These are phyloP conservation scores for Sporothrix euskadiensis DNA, from an alignment of 2,329 filamentous ascomycete genomes.

Conservation along the genomic window DNA sequence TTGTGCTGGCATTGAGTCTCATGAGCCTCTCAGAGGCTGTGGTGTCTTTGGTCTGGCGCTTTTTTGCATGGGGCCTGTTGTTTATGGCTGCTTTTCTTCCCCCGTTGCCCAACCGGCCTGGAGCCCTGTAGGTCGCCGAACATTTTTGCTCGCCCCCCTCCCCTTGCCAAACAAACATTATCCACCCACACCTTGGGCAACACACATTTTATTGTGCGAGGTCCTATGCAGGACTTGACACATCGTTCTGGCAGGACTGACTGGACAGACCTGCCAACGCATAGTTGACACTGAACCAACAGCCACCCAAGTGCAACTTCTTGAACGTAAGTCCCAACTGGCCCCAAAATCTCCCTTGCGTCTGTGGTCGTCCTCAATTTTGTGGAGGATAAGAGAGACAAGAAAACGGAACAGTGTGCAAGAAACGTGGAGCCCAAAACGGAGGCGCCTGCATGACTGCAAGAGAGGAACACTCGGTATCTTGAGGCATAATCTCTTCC, in stretches of 20 bases:
- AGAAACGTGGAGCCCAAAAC: not conserved
- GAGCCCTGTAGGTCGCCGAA: conserved; percentile 22
- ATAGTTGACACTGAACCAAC: not conserved
- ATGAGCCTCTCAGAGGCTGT: not conserved
- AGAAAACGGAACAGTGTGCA: conserved; percentile 15
- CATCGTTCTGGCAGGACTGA: not conserved
- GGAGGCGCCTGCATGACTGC: not conserved
- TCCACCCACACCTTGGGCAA: conserved; percentile 26
- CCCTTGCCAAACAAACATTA: conserved; percentile 18
- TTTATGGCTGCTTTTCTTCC: not conserved
- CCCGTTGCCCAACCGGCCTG: not conserved
- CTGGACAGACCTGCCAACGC: not conserved
- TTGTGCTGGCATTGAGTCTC: not conserved
- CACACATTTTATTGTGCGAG: not conserved
- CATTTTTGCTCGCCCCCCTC: not conserved
- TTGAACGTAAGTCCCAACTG: not conserved
- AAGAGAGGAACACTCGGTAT: not conserved
- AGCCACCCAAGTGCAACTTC: not conserved
- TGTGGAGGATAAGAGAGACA: not conserved
- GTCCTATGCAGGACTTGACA: conserved; percentile 17
- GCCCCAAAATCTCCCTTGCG: not conserved
- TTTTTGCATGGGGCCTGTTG: not conserved
- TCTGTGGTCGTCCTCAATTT: not conserved
- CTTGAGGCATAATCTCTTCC: not conserved
- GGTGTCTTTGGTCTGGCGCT: not conserved